Evolutionary conservation across 2,329 filamentous ascomycete genomes (phyloP).

Genomic region (Blumeriella jaapii): DNA sequence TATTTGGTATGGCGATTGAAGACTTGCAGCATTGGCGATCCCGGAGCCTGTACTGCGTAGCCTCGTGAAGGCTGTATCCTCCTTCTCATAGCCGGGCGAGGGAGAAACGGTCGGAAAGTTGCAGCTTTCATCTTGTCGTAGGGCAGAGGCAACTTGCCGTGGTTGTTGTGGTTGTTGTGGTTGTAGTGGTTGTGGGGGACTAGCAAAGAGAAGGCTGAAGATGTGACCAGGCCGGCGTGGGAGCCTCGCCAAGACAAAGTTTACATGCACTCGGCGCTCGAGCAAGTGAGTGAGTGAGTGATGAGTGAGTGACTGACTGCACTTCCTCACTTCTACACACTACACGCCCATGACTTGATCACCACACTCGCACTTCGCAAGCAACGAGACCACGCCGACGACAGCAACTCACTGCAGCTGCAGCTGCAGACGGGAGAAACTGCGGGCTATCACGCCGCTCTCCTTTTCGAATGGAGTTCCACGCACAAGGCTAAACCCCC

Average conservation of each 20-base stretch:
- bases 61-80: slow-evolving; percentile 31
- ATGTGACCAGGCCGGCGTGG: slow-evolving; percentile 12
- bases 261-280: no score
- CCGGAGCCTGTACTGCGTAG: slow-evolving; percentile 71
- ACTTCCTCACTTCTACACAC: no score
- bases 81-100: slow-evolving; percentile 12
- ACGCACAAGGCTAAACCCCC: slow-evolving; percentile 18
- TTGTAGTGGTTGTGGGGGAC: slow-evolving; percentile 1
- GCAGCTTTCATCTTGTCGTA: slow-evolving; percentile 20
- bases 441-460: slow-evolving; percentile 18
- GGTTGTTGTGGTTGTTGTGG: no score
- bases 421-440: slow-evolving; percentile 5
- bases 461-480: slow-evolving; percentile 20
- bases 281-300: no score
- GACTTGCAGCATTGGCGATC: slow-evolving; percentile 71
- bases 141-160: no score
- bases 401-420: no score
- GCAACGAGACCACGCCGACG: slow-evolving; percentile 9
- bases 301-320: no score
- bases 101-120: slow-evolving; percentile 17
- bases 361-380: neutral
- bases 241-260: no score
- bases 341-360: no score
- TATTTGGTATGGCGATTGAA: slow-evolving; percentile 86
- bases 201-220: slow-evolving; percentile 13